A percentile compares a stretch with the other conserved stretches of the same genome.
phyloP scores from a whole-genome alignment of 441 rosid species.

The Hypseocharis bilobata region DNA sequence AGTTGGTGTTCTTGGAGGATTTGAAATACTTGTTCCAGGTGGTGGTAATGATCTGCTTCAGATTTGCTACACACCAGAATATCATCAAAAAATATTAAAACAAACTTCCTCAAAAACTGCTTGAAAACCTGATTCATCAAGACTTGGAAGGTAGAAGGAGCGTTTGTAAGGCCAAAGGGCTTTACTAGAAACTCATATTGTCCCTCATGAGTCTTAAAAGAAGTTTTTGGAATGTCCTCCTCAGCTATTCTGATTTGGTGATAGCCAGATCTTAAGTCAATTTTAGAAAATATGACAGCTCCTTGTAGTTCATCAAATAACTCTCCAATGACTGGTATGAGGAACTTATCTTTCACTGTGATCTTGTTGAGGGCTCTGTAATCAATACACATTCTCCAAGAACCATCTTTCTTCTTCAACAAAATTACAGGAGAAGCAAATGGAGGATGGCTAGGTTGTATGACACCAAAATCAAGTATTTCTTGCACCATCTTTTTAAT shows the following conservation, averaged over 20 bases:
- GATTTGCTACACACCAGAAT: neutral
- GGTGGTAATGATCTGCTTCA: neutral
- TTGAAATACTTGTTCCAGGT: neutral
- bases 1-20: neutral
- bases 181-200: neutral
- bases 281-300: neutral
- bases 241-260: neutral
- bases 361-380: neutral
- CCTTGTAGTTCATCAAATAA: neutral
- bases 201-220: neutral
- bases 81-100: neutral
- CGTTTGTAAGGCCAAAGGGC: neutral
- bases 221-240: neutral
- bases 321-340: neutral
- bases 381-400: too few species aligned
- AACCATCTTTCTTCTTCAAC: conserved; percentile 6
- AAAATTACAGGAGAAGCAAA: too few species aligned
- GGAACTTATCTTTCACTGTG: neutral
- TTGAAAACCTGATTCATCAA: neutral
- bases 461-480: neutral
- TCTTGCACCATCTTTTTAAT: neutral
- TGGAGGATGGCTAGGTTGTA: neutral
- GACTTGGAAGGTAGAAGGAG: neutral
- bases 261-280: neutral
- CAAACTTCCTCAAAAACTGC: neutral